These are phyloP conservation scores for Pythium rhizo-oryzae DNA, from an alignment of 352 stramenopile genomes.

Conservation along the genomic window DNA sequence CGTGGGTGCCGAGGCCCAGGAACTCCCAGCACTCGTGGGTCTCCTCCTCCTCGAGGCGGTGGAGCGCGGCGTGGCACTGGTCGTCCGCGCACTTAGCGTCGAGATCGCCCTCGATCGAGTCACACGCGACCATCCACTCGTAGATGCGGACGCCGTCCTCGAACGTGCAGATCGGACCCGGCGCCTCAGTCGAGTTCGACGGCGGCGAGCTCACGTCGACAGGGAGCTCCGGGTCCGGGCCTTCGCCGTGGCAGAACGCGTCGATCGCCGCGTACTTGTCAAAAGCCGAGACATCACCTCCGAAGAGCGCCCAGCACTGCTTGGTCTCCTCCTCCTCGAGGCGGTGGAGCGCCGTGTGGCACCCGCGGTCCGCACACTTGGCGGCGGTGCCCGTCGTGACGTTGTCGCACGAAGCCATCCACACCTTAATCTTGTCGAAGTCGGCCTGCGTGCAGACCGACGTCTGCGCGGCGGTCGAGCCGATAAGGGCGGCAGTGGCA, in stretches of 20 bases:
- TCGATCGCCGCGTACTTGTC: conserved; percentile 44
- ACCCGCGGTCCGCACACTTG: conserved; percentile 39
- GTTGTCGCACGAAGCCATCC: conserved; percentile 40
- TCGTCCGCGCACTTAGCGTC: conserved; percentile 39
- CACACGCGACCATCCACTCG: conserved; percentile 36
- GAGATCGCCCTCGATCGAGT: conserved; percentile 39
- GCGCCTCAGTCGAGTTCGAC: background rate
- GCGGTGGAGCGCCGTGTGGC: conserved; percentile 41
- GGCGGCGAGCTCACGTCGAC: background rate
- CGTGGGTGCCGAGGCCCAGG: conserved; percentile 31
- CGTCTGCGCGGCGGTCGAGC: background rate
- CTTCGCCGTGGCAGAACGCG: conserved; percentile 46
- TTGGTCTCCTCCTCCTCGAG: conserved; percentile 46
- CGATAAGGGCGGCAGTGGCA: background rate
- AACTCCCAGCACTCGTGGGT: conserved; percentile 41
- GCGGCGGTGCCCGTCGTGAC: conserved; percentile 36
- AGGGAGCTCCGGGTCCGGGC: conserved; percentile 35
- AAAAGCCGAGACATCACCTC: conserved; percentile 32
- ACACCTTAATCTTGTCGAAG: conserved; percentile 17
- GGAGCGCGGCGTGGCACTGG: conserved; percentile 39
- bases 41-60: conserved; percentile 47
- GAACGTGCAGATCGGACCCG: conserved; percentile 1
- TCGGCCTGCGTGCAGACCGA: conserved; percentile 8
- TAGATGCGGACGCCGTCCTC: conserved; percentile 15
- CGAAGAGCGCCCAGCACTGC: conserved; percentile 39